phyloP scores from a whole-genome alignment of 208 protist genomes.

The Acanthamoeba lugdunensis region DNA sequence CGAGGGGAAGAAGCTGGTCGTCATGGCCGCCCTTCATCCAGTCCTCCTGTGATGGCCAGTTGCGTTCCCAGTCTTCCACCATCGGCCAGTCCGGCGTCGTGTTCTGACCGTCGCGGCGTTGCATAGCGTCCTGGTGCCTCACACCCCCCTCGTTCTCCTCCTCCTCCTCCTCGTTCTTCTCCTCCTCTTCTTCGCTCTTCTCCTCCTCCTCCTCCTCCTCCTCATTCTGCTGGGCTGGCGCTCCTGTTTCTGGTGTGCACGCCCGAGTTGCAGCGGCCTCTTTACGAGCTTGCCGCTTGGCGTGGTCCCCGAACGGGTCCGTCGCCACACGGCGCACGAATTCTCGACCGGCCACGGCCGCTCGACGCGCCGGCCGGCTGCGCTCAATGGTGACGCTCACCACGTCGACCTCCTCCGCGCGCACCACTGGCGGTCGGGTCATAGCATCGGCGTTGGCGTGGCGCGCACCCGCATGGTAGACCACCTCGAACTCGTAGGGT shows the following conservation, averaged over 20 bases:
- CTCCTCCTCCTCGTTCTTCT: too few relatives aligned
- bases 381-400: neutral
- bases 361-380: neutral
- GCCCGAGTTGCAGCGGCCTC: too few relatives aligned
- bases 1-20: neutral
- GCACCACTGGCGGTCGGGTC: neutral
- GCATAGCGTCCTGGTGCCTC: too few relatives aligned
- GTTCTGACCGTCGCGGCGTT: too few relatives aligned
- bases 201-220: neutral
- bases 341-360: neutral
- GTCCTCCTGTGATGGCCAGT: neutral
- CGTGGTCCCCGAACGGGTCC: neutral
- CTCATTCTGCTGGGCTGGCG: too few relatives aligned
- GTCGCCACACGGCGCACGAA: neutral
- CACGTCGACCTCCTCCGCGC: neutral
- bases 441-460: slow-evolving; percentile 6
- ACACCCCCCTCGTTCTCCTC: too few relatives aligned
- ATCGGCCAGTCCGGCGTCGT: neutral
- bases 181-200: neutral
- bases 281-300: neutral
- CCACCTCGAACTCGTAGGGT: neutral
- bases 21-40: too few relatives aligned
- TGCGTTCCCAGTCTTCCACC: neutral
- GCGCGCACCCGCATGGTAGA: neutral
- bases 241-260: too few relatives aligned